These are phyloP conservation scores for Picea abies DNA, from an alignment of 83 land plant species.

Conservation along the genomic window DNA sequence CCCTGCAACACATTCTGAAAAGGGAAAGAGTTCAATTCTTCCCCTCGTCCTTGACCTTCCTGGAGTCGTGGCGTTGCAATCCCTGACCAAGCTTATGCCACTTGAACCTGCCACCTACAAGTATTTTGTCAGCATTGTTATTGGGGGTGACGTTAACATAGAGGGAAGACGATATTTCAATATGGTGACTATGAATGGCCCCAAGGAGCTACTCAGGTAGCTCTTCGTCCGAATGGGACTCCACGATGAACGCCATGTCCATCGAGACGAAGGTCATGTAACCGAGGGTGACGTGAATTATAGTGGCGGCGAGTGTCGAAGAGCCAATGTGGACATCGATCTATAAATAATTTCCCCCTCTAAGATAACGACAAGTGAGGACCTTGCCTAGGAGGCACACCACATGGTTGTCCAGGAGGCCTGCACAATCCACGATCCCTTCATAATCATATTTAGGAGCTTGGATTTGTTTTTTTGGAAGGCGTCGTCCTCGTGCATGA, in stretches of 20 bases:
- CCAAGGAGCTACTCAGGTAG: constrained; percentile 85
- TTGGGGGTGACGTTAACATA: constrained; percentile 27
- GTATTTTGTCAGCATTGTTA: too few species aligned
- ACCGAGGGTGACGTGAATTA: constrained; percentile 80
- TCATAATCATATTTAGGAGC: constrained; percentile 83
- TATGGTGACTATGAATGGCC: constrained; percentile 82
- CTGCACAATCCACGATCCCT: constrained; percentile 93
- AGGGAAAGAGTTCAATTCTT: too few species aligned
- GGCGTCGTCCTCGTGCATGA: constrained; percentile 82
- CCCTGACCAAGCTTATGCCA: too few species aligned
- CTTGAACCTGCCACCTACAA: too few species aligned
- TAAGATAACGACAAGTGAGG: constrained; percentile 66
- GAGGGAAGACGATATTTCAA: constrained; percentile 72
- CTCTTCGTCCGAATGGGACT: constrained; percentile 87
- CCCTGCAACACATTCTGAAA: too few species aligned
- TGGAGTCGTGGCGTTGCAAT: too few species aligned
- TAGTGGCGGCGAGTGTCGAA: constrained; percentile 80
- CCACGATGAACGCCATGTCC: constrained; percentile 94
- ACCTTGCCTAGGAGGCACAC: constrained; percentile 92
- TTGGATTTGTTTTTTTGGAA: constrained; percentile 85
- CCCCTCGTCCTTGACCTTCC: too few species aligned
- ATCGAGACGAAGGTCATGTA: constrained; percentile 74
- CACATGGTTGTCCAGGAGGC: constrained; percentile 77
- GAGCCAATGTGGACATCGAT: constrained; percentile 93
- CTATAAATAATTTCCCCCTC: constrained; percentile 80